These are phyloP conservation scores for Peterozyma toletana DNA, from an alignment of 805 yeast species.

Conservation along the genomic window DNA sequence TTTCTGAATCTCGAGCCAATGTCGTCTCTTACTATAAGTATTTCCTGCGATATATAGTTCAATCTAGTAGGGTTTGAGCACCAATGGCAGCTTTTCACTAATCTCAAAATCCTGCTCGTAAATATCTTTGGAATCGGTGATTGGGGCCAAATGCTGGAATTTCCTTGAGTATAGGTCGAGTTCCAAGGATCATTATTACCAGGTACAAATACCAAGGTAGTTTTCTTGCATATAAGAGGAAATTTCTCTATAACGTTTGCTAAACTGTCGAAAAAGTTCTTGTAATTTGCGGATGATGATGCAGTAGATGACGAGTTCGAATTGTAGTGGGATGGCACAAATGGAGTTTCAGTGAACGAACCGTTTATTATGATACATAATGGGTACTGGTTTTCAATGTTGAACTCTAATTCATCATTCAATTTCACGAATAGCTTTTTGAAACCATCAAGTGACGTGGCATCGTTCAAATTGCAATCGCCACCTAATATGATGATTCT, in stretches of 20 bases:
- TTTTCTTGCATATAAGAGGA: slow-evolving; percentile 41
- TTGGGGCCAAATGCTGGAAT: slow-evolving; percentile 62
- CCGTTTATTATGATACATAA: slow-evolving; percentile 75
- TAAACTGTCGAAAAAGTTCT: slow-evolving; percentile 64
- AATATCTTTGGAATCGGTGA: slow-evolving; percentile 64
- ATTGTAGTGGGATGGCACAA: slow-evolving; percentile 37
- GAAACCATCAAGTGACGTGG: slow-evolving; percentile 53
- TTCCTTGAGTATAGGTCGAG: slow-evolving; percentile 58
- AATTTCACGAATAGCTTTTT: slow-evolving; percentile 52
- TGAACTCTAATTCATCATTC: slow-evolving; percentile 37
- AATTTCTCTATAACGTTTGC: slow-evolving; percentile 57
- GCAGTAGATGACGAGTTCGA: slow-evolving; percentile 42
- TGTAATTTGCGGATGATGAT: slow-evolving; percentile 47
- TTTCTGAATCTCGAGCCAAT: slow-evolving; percentile 63
- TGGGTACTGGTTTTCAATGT: slow-evolving; percentile 31
- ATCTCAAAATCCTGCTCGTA: slow-evolving; percentile 56
- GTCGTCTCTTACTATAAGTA: slow-evolving; percentile 69
- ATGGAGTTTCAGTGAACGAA: slow-evolving; percentile 64
- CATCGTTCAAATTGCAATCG: slow-evolving; percentile 59
- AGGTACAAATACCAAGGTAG: slow-evolving; percentile 70
- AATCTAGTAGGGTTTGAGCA: slow-evolving; percentile 76
- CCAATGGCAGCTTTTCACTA: slow-evolving; percentile 47
- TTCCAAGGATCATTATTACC: slow-evolving; percentile 96
- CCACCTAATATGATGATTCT: slow-evolving; percentile 68
- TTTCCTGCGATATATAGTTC: slow-evolving; percentile 77